Base-by-base conservation (phyloP, 768 basidiomycete species). In the Suillus subaureus region DNA sequence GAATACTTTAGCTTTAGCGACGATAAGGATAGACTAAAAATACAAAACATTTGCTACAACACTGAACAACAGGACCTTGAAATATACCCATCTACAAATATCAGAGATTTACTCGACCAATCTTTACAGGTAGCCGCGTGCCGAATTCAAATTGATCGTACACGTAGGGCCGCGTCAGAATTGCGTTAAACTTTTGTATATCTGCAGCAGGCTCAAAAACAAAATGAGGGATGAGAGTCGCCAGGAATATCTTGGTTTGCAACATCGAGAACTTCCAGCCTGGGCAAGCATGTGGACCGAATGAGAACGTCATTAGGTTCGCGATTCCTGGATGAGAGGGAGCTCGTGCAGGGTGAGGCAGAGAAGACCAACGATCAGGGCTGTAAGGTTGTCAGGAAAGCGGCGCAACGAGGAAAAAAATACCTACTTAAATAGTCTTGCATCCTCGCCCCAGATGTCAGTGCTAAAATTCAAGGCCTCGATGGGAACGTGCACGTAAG, bases 381-480 rank as follows among this genome's bases (percentile, higher is more conserved):
- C 87, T 87, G 61, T 26, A 13, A 33, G 9, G 26, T 33, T 40
- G 13, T 40, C 28, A 60, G 60, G 8, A 18, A 60, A 57, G 4
- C 18, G 5, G 16, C 12, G 16, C 26, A 28, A 18, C 26, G 39
- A 60, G 11, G 9, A 28, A 51, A 16, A 55, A 47, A 61, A 51
- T 52, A 76, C 84, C 65, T 69, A 87, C 87, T 84, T 85, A 78
- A 88, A 89, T 66, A 78, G 72, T 58, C 70, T 70, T 1, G 85
- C 84, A 71, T 88, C 85, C 49, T 74, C 67, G 1, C 87, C 87
- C 85, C 86, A 89, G 26, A 87, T 78, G 35, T 84, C 83, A 66
- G 82, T 79, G 51, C 79, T 75, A 60, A 82, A 72, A 69, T 85
- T 88, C 39, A 86, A 71, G 2, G 84, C 87, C 70, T 88, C 87